These are phyloP conservation scores for Tylopilus subfusipes DNA, from an alignment of 768 basidiomycete species.

Conservation along the genomic window DNA sequence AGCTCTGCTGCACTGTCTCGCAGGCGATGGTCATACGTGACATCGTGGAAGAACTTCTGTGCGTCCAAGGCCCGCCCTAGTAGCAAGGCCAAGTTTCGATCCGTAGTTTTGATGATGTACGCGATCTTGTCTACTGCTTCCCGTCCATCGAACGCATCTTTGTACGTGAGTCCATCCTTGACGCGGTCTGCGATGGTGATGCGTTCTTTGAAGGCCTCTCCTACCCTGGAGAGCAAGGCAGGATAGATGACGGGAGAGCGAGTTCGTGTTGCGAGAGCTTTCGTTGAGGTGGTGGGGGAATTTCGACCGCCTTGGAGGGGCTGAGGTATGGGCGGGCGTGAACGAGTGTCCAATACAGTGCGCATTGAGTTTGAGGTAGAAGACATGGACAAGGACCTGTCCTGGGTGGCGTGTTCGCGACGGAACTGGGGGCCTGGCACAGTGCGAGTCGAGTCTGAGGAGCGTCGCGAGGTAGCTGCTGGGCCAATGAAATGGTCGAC, in stretches of 20 bases:
- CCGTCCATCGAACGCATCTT: conserved; percentile 93
- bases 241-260: conserved; percentile 86
- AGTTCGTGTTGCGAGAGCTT: conserved; percentile 35
- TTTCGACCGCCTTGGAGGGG: conserved; percentile 39
- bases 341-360: conserved; percentile 39
- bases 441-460: conserved; percentile 67
- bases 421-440: conserved; percentile 51
- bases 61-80: conserved; percentile 95
- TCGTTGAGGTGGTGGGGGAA: conserved; percentile 35
- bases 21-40: conserved; percentile 96
- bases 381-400: conserved; percentile 77
- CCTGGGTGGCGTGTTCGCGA: conserved; percentile 59
- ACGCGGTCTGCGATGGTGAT: conserved; percentile 72
- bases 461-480: conserved; percentile 45
- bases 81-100: conserved; percentile 90
- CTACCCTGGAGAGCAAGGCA: conserved; percentile 92
- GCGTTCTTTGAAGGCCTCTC: conserved; percentile 86
- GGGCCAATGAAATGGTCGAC: conserved; percentile 32
- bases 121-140: conserved; percentile 97
- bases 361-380: conserved; percentile 52
- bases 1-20: conserved; percentile 85
- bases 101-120: conserved; percentile 97
- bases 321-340: conserved; percentile 34
- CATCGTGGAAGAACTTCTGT: conserved; percentile 99
- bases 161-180: conserved; percentile 96